Evolutionary conservation across 176 grass and related monocot genomes (phyloP).

Genomic region (Raddia guianensis): DNA sequence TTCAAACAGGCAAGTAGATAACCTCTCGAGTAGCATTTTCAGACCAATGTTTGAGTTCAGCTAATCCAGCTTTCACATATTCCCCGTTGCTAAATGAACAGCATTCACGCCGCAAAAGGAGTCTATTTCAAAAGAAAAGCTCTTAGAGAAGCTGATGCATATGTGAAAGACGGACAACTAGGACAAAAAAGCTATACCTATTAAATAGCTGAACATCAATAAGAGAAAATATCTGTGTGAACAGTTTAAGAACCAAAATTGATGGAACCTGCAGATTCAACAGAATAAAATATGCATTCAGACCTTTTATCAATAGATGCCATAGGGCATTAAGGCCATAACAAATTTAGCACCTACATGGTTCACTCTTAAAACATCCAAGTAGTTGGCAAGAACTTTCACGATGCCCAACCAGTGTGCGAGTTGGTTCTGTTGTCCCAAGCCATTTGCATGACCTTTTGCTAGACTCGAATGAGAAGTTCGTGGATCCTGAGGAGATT

Average conservation of each 20-base stretch:
- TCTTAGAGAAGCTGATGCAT: constrained; percentile 44
- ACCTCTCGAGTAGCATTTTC: constrained; percentile 82
- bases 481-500: constrained; percentile 58
- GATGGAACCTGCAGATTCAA: constrained; percentile 72
- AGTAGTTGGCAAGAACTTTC: constrained; percentile 58
- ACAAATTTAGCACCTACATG: constrained; percentile 52
- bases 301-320: constrained; percentile 13
- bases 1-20: constrained; percentile 30
- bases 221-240: constrained; percentile 79
- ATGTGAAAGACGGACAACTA: constrained; percentile 25
- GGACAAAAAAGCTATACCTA: constrained; percentile 53
- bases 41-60: constrained; percentile 82
- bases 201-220: constrained; percentile 93
- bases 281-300: constrained; percentile 35
- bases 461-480: constrained; percentile 54
- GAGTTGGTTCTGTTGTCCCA: constrained; percentile 58
- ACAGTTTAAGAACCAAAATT: constrained; percentile 79
- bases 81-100: constrained; percentile 94
- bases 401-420: constrained; percentile 65
- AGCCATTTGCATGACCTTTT: constrained; percentile 59
- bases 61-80: constrained; percentile 82
- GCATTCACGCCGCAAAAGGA: constrained; percentile 81
- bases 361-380: constrained; percentile 61
- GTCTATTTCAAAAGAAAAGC: constrained; percentile 48
- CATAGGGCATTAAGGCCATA: constrained; percentile 22